Evolutionary conservation across 441 rosid genomes (phyloP).

Genomic region (Omphalea diandra): DNA sequence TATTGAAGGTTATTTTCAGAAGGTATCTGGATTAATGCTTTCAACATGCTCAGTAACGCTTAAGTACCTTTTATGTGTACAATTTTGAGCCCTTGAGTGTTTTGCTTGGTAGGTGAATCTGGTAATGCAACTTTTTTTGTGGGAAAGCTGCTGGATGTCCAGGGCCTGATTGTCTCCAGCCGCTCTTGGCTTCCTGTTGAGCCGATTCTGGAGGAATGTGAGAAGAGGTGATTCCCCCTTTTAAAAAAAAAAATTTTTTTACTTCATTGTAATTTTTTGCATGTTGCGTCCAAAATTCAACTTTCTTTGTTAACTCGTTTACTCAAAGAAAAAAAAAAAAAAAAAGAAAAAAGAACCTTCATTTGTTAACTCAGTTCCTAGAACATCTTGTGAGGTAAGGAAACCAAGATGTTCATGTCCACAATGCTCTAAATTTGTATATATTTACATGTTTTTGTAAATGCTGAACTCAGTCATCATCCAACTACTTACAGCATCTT

Average conservation of each 20-base stretch:
- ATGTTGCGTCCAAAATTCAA: too few species aligned
- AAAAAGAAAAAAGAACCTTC: too few species aligned
- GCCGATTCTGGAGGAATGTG: constrained; percentile 96
- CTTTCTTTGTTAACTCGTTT: too few species aligned
- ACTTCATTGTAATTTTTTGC: too few species aligned
- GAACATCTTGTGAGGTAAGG: constrained; percentile 99
- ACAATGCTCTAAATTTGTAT: constrained; percentile 97
- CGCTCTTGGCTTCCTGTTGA: constrained; percentile 99
- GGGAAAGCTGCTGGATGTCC: constrained; percentile 90
- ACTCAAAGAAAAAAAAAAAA: too few species aligned
- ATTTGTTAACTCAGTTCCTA: constrained; percentile 97
- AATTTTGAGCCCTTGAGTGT: constrained; percentile 16
- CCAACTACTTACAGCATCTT: too few species aligned
- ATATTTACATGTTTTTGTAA: too few species aligned
- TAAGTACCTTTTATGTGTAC: not conserved
- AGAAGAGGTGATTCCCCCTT: constrained; percentile 77
- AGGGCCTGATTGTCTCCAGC: constrained; percentile 90
- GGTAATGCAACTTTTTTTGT: constrained; percentile 91
- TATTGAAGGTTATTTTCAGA: constrained; percentile 98
- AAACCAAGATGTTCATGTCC: constrained; percentile 99
- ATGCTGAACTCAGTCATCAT: too few species aligned
- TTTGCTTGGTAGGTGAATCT: constrained; percentile 68
- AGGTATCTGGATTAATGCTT: constrained; percentile 45
- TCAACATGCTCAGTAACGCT: not conserved
- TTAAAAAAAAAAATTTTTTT: too few species aligned